Evolutionary conservation across 371 early-diverging fungal genomes (phyloP).

Genomic region (Mortierella sp.): DNA sequence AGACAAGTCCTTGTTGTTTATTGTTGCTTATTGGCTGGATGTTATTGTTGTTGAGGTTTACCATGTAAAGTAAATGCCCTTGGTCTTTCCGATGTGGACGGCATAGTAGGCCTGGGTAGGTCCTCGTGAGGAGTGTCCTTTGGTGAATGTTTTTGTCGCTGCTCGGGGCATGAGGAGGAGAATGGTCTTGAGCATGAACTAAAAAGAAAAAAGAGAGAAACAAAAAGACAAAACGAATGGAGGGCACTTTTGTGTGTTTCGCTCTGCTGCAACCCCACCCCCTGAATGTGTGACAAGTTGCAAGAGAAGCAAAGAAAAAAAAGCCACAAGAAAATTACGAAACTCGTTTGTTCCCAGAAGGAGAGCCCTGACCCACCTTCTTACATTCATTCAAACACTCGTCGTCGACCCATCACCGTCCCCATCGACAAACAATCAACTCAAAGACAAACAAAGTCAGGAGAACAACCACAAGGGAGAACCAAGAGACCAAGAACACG

Average conservation of each 20-base stretch:
- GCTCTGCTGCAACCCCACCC: background rate
- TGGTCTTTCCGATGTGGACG: constrained; percentile 66
- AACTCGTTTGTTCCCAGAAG: no score
- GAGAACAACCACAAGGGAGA: background rate
- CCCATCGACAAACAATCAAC: background rate
- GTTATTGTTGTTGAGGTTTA: background rate
- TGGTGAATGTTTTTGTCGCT: constrained; percentile 10
- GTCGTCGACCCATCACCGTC: background rate
- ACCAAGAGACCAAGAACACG: background rate
- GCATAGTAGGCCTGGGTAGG: constrained; percentile 65
- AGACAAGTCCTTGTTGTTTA: background rate
- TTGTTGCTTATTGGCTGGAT: background rate
- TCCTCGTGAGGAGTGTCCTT: constrained; percentile 12
- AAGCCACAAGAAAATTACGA: background rate
- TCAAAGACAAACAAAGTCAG: background rate
- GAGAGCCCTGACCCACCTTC: no score
- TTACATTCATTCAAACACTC: background rate
- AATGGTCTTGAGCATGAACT: constrained; percentile 28
- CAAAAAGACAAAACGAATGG: background rate
- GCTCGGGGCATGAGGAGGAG: constrained; percentile 55
- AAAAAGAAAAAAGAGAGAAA: background rate
- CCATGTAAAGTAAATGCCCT: constrained; percentile 74
- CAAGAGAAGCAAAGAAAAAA: background rate
- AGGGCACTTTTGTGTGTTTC: background rate
- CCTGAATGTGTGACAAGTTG: background rate